Evolutionary conservation across 83 land plant genomes (phyloP).

Genomic region (Diphasiastrum complanatum): DNA sequence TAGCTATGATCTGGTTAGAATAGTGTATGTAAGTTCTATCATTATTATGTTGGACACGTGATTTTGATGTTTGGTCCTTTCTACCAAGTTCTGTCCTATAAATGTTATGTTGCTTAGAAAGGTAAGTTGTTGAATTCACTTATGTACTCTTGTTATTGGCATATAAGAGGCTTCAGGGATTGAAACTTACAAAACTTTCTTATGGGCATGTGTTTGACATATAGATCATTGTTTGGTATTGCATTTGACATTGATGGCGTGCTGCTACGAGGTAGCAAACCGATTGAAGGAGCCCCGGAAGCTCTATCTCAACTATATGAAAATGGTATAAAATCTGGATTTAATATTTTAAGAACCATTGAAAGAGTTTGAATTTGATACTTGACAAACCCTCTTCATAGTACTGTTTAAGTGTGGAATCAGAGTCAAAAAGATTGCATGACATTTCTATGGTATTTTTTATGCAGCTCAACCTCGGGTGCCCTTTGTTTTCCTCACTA

Average conservation of each 20-base stretch:
- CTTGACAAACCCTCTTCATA: conserved; percentile 35
- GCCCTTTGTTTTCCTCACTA: conserved; percentile 34
- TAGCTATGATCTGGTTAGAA: too few species aligned
- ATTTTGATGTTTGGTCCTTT: too few species aligned
- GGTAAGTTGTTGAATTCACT: too few species aligned
- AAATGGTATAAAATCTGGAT: conserved; percentile 27
- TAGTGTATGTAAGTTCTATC: too few species aligned
- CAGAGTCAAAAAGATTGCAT: neutral
- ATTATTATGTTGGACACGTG: too few species aligned
- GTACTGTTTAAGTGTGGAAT: conserved; percentile 47
- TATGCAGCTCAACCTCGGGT: conserved; percentile 28
- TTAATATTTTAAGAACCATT: neutral
- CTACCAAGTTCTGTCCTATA: too few species aligned
- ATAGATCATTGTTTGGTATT: conserved; percentile 58
- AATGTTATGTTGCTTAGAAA: too few species aligned
- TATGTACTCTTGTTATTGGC: too few species aligned
- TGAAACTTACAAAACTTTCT: too few species aligned
- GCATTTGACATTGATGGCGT: conserved; percentile 92
- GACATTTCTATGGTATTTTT: neutral
- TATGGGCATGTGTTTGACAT: neutral
- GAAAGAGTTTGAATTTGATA: neutral
- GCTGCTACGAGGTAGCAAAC: conserved; percentile 43
- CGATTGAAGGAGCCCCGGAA: conserved; percentile 49
- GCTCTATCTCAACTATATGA: conserved; percentile 51
- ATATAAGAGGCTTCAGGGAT: too few species aligned